Evolutionary conservation across 176 grass and related monocot species (phyloP).

Genomic region (Oryza glumipatula): DNA sequence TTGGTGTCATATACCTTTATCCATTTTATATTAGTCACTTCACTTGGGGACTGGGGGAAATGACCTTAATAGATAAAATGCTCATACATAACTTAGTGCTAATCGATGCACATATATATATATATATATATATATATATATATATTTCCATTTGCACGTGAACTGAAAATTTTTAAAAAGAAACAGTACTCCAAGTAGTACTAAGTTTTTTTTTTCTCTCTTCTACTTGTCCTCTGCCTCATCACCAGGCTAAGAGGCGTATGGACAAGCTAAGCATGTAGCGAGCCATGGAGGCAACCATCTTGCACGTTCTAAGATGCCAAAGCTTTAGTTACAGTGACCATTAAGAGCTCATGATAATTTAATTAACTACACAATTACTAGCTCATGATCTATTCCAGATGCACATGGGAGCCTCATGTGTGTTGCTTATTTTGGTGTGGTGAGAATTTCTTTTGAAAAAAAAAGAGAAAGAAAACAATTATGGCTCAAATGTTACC

Average conservation of each 20-base stretch:
- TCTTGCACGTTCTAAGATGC: slow-evolving; percentile 66
- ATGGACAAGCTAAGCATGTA: slow-evolving; percentile 33
- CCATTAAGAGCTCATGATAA: slow-evolving; percentile 49
- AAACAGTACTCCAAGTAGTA: not conserved
- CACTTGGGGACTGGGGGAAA: not conserved
- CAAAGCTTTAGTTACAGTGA: slow-evolving; percentile 53
- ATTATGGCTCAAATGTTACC: not conserved
- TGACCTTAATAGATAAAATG: not conserved
- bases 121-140: slow-evolving; percentile 10
- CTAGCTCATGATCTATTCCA: slow-evolving; percentile 29
- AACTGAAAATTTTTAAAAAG: not conserved
- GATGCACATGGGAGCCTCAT: slow-evolving; percentile 40
- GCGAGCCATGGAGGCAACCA: slow-evolving; percentile 37
- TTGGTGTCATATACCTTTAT: not conserved
- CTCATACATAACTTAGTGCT: not conserved
- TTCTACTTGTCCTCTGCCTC: not conserved
- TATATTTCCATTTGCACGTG: slow-evolving; percentile 3
- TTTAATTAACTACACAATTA: slow-evolving; percentile 43
- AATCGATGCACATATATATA: not conserved
- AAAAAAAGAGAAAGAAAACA: not conserved
- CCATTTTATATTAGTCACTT: slow-evolving; percentile 4
- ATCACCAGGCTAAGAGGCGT: slow-evolving; percentile 13
- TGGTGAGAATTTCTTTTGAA: slow-evolving; percentile 9
- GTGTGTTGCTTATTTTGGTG: not conserved
- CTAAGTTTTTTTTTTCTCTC: not conserved